A percentile compares a stretch with the other conserved stretches of the same genome.
These are phyloP conservation scores for Nidula niveotomentosa DNA, from an alignment of 1,284 basidiomycete species.

Conservation along the genomic window DNA sequence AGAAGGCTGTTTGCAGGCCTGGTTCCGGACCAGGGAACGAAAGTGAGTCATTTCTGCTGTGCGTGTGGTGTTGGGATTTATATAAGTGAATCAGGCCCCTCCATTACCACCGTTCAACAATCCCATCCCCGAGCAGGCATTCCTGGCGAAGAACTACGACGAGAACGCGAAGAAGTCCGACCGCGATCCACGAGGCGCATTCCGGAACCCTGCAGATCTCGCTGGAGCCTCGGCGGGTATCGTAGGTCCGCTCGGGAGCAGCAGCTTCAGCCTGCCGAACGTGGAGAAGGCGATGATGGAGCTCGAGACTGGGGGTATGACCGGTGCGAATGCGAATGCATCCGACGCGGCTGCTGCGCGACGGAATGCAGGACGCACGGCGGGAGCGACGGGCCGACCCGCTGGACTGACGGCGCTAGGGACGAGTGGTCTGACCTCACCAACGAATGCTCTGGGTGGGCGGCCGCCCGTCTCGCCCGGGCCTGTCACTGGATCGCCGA, in stretches of 20 bases:
- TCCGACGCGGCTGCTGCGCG: conserved; percentile 29
- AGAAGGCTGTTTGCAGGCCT: conserved; percentile 58
- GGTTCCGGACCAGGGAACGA: conserved; percentile 71
- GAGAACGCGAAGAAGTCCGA: conserved; percentile 86
- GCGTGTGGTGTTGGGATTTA: background rate
- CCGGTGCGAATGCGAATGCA: conserved; percentile 19
- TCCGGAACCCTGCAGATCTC: conserved; percentile 70
- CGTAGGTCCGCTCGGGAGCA: conserved; percentile 87
- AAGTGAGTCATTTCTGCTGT: conserved; percentile 39
- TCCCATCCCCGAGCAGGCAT: conserved; percentile 82
- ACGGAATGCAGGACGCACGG: conserved; percentile 25
- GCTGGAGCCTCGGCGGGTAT: conserved; percentile 59
- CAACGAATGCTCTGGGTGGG: background rate
- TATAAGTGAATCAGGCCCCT: conserved; percentile 43
- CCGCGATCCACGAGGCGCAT: conserved; percentile 84
- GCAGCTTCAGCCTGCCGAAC: conserved; percentile 78
- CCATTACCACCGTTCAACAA: conserved; percentile 74
- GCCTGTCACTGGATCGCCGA: conserved; percentile 29
- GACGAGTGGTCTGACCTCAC: conserved; percentile 28
- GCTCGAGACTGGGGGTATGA: conserved; percentile 61
- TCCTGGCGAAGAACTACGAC: conserved; percentile 87
- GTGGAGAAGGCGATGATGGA: conserved; percentile 85
- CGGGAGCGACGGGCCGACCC: conserved; percentile 21
- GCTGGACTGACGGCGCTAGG: conserved; percentile 29
- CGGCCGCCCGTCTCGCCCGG: conserved; percentile 45